Evolutionary conservation across 2,329 filamentous ascomycete species (phyloP), one percentile per base, ranked within the genome.

Genomic region (Nannizzia gypsea): DNA sequence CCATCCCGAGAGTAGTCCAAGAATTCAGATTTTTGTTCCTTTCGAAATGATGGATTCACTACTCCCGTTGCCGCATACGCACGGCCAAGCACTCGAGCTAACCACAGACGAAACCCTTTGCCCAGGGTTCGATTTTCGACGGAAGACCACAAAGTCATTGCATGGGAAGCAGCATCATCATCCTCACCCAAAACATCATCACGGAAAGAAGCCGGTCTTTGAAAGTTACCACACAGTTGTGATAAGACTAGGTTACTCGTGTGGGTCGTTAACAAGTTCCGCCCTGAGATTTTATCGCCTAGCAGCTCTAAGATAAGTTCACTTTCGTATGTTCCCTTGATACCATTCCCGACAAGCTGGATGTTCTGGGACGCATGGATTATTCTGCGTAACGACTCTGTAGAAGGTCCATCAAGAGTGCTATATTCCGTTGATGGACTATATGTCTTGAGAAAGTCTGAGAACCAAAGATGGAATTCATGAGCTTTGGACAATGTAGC

Each of bases 1-100:
- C 58, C 26, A 15, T 62, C 58, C 8, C 26, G 20, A 9, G 64
- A 40, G 42, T 60, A 8, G 46, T 56, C 5, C 17, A 64, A 46
- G 24, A 64, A 61, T 20, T 42, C 50, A 6, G 61, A 56, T 31
- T 59, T 57, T 50, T 76, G 73, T 58, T 78, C 73, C 60, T 79
- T 65, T 69, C 77, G 55, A 73, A 79, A 59, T 74, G 72, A 66
- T 72, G 78, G 63, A 71, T 74, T 66, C 77, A 84, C 64, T 59
- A 83, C 78, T 1, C 90, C 90, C 28, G 84, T 88, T 15, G 88
- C 82, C 42, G 87, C 85, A 72, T 91, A 97, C 0, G 89, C 86
- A 69, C 90, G 83, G 6, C 95, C 93, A 50, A 97, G 78, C 1
- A 91, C 87, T 63, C 86, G 82, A 2, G 89, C 91, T 50, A 89